Conservation (phyloP, 148 eudicot genomes). For the Fagopyrum esculentum region DNA sequence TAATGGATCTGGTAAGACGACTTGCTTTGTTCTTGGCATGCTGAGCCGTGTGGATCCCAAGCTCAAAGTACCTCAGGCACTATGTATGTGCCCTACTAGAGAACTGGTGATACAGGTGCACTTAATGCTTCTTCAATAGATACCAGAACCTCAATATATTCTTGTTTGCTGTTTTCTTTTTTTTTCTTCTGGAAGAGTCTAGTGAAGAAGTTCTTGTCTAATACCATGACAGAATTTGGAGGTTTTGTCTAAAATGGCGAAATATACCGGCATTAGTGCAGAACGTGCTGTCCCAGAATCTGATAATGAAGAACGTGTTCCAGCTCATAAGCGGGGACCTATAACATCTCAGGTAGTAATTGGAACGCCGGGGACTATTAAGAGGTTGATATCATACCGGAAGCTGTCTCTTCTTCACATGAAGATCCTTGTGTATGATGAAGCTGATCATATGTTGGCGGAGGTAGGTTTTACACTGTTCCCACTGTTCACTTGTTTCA, state of each 20-base stretch:
- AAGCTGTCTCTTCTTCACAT: slow-evolving; percentile 51
- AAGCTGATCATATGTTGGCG: slow-evolving; percentile 93
- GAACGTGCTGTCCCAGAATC: slow-evolving; percentile 59
- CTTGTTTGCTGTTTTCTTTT: neutral
- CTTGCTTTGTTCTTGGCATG: slow-evolving; percentile 96
- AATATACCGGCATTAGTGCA: slow-evolving; percentile 63
- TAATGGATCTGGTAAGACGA: slow-evolving; percentile 93
- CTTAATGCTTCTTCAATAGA: neutral
- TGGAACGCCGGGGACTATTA: slow-evolving; percentile 82
- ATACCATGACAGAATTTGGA: slow-evolving; percentile 57
- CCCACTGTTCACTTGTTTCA: neutral
- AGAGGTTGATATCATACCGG: slow-evolving; percentile 42
- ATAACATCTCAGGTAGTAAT: slow-evolving; percentile 65
- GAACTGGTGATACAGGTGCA: slow-evolving; percentile 80
- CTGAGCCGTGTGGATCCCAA: slow-evolving; percentile 70
- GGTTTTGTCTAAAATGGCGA: slow-evolving; percentile 77
- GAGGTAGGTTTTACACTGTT: slow-evolving; percentile 34
- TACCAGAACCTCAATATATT: neutral
- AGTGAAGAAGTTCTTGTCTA: neutral
- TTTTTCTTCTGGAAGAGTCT: neutral
- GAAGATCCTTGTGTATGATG: slow-evolving; percentile 93
- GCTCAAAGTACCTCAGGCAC: slow-evolving; percentile 57
- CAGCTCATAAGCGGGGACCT: slow-evolving; percentile 43
- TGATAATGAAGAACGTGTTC: slow-evolving; percentile 37
- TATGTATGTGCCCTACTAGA: slow-evolving; percentile 87